Evolutionary conservation across 139 green algal genomes (phyloP).

Genomic region (Chlamydomonas incerta): DNA sequence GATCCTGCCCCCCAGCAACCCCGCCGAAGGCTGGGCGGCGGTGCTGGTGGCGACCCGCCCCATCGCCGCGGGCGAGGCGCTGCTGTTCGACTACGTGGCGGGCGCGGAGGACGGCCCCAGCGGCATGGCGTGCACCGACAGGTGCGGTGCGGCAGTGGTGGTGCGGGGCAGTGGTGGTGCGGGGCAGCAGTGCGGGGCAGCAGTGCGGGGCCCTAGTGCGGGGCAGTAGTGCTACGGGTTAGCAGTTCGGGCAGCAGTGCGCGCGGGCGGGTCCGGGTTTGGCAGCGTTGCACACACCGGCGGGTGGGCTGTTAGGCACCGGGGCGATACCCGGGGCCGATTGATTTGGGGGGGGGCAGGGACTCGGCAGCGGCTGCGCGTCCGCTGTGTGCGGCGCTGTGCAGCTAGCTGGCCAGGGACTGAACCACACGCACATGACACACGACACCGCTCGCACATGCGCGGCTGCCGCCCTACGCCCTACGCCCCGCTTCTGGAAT

Average conservation of each 20-base stretch:
- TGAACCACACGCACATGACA: too few species aligned
- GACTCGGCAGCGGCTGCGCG: not conserved
- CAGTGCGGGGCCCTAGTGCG: too few species aligned
- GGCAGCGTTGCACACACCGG: not conserved
- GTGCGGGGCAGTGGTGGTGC: not conserved
- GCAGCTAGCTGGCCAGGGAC: too few species aligned
- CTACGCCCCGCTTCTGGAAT: too few species aligned
- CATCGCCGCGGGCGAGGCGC: not conserved
- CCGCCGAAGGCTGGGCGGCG: not conserved
- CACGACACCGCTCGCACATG: too few species aligned
- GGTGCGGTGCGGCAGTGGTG: not conserved
- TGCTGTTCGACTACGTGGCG: conserved; percentile 35
- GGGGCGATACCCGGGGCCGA: not conserved
- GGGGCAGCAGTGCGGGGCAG: not conserved
- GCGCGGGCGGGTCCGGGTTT: not conserved
- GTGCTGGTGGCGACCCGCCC: not conserved
- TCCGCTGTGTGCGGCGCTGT: too few species aligned
- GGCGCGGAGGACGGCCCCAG: not conserved
- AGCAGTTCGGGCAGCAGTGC: too few species aligned
- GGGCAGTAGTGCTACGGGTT: too few species aligned
- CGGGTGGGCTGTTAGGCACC: not conserved
- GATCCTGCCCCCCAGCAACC: not conserved
- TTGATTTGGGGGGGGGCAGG: not conserved
- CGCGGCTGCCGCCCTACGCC: too few species aligned
- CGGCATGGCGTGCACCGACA: conserved; percentile 5